These are phyloP conservation scores for Plasmodium berghei DNA, from an alignment of 169 alveolate genomes.

Conservation along the genomic window DNA sequence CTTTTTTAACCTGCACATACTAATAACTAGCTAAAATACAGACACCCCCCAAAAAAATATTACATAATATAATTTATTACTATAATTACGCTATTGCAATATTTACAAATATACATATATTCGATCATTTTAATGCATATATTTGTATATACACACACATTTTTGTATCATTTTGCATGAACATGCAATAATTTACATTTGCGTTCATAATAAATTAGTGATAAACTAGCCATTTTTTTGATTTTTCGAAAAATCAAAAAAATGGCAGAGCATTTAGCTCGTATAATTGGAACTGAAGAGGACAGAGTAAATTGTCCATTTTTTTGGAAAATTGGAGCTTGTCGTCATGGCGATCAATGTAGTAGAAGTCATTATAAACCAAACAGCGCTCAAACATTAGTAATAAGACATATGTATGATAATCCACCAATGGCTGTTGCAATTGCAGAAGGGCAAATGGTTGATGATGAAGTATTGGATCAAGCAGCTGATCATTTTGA, in stretches of 20 bases:
- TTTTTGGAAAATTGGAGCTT: constrained; percentile 99
- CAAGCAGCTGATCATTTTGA: constrained; percentile 98
- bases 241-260: constrained; percentile 31
- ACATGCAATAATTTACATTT: constrained; percentile 30
- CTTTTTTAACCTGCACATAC: too few relatives aligned
- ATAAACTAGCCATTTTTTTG: constrained; percentile 40
- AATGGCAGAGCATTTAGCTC: constrained; percentile 98
- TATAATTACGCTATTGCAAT: too few relatives aligned
- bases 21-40: too few relatives aligned
- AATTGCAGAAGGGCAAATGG: constrained; percentile 97
- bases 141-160: background rate
- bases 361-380: constrained; percentile 99
- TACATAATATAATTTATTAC: too few relatives aligned
- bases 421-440: constrained; percentile 99
- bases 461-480: constrained; percentile 95
- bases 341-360: constrained; percentile 99
- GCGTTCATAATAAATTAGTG: constrained; percentile 12
- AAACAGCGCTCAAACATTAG: constrained; percentile 95
- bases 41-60: too few relatives aligned
- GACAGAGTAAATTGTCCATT: constrained; percentile 99
- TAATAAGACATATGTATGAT: constrained; percentile 97
- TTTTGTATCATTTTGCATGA: constrained; percentile 13
- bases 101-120: too few relatives aligned
- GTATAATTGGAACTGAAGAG: constrained; percentile 99
- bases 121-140: background rate